Conservation (phyloP, 352 stramenopile genomes). For the Phytophthora nicotianae region DNA sequence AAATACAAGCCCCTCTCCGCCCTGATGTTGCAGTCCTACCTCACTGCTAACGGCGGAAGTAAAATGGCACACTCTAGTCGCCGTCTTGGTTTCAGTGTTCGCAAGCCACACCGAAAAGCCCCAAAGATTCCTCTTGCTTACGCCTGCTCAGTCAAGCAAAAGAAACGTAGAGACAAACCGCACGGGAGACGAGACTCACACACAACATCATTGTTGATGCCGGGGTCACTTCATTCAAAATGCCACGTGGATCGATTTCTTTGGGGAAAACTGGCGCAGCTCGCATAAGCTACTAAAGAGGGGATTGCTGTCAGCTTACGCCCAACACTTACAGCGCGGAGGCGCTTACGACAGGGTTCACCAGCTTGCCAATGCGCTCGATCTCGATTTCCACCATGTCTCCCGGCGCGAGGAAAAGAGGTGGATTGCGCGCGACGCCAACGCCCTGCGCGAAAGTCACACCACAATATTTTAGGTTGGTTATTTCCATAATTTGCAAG, state of each 20-base stretch:
- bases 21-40: slow-evolving; percentile 12
- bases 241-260: slow-evolving; percentile 12
- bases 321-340: slow-evolving; percentile 54
- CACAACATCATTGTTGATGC: slow-evolving; percentile 8
- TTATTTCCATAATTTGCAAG: background rate
- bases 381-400: slow-evolving; percentile 93
- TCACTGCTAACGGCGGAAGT: slow-evolving; percentile 14
- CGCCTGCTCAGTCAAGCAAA: background rate
- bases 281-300: slow-evolving; percentile 8
- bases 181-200: slow-evolving; percentile 23
- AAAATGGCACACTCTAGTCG: slow-evolving; percentile 18
- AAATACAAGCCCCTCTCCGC: background rate
- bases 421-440: slow-evolving; percentile 86
- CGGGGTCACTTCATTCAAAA: slow-evolving; percentile 20
- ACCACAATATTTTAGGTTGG: background rate
- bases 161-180: slow-evolving; percentile 12
- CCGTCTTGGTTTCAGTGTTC: slow-evolving; percentile 22
- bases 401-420: slow-evolving; percentile 83
- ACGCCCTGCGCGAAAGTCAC: slow-evolving; percentile 60
- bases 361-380: slow-evolving; percentile 88
- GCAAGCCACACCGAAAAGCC: slow-evolving; percentile 25
- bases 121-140: too few relatives aligned
- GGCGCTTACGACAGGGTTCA: slow-evolving; percentile 81
- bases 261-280: slow-evolving; percentile 7
- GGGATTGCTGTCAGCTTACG: background rate